Conservation (phyloP, 2,329 filamentous ascomycete genomes). For the Ascochyta viciae-villosae region DNA sequence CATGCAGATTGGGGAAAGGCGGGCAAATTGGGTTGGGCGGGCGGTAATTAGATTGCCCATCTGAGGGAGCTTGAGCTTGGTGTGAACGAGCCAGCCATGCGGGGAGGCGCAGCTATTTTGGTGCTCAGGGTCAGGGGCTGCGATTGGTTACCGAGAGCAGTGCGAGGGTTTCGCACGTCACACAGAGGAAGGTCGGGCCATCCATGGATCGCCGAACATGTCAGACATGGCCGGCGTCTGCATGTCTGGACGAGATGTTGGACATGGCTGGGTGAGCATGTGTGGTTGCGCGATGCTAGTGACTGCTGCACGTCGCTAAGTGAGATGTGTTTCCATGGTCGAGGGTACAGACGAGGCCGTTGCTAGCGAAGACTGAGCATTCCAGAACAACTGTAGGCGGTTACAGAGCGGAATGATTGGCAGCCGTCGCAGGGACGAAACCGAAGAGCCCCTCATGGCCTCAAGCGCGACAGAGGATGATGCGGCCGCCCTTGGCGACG, state of each 20-base stretch:
- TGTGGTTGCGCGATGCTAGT: neutral
- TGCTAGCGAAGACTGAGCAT: slow-evolving; percentile 17
- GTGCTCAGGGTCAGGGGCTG: slow-evolving; percentile 10
- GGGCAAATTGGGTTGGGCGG: slow-evolving; percentile 3
- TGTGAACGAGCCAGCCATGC: slow-evolving; percentile 19
- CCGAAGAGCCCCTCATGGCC: slow-evolving; percentile 10
- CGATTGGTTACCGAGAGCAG: slow-evolving; percentile 9
- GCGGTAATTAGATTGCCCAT: slow-evolving; percentile 15
- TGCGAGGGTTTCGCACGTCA: slow-evolving; percentile 13
- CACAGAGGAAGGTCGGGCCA: slow-evolving; percentile 14
- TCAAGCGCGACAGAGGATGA: slow-evolving; percentile 14
- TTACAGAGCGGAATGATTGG: slow-evolving; percentile 30
- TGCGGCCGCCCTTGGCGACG: slow-evolving; percentile 30
- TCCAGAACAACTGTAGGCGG: slow-evolving; percentile 29
- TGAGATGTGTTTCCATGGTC: slow-evolving; percentile 10
- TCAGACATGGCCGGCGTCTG: slow-evolving; percentile 22
- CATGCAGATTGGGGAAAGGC: neutral
- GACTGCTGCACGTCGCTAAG: slow-evolving; percentile 1
- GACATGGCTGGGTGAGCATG: neutral
- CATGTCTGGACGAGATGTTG: slow-evolving; percentile 5
- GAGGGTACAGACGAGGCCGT: neutral
- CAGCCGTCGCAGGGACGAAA: slow-evolving; percentile 27
- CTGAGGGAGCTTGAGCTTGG: slow-evolving; percentile 9
- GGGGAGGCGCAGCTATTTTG: slow-evolving; percentile 20
- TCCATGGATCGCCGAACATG: slow-evolving; percentile 9